Conservation (phyloP, 768 basidiomycete species). For the Agaricus sinodeliciosus region DNA sequence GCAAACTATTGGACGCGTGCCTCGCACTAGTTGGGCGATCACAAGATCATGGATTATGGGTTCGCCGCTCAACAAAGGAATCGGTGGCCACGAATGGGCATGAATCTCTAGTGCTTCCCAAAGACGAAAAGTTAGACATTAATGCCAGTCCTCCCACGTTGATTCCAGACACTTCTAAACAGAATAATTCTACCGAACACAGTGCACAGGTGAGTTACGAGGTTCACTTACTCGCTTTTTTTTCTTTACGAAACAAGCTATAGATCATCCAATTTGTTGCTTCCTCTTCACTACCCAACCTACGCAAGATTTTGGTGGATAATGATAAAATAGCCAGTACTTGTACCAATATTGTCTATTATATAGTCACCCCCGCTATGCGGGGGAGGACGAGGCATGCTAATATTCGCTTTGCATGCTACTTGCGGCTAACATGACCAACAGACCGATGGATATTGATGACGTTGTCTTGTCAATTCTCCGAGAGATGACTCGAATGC, state of each 20-base stretch:
- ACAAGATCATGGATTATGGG: constrained; percentile 74
- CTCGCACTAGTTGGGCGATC: constrained; percentile 68
- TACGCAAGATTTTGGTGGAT: constrained; percentile 78
- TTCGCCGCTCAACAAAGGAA: constrained; percentile 63
- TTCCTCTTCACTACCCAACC: constrained; percentile 57
- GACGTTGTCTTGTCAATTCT: constrained; percentile 58
- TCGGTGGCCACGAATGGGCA: constrained; percentile 55
- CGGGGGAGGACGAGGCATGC: constrained; percentile 68
- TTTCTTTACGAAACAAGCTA: constrained; percentile 8
- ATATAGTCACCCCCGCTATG: constrained; percentile 75
- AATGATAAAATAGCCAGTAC: constrained; percentile 75
- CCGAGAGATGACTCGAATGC: constrained; percentile 71
- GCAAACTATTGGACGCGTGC: constrained; percentile 78
- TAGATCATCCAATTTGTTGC: constrained; percentile 75
- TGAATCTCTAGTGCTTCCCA: constrained; percentile 55
- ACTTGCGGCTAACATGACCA: neutral
- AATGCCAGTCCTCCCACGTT: constrained; percentile 38
- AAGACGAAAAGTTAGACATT: constrained; percentile 52
- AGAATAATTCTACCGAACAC: constrained; percentile 32
- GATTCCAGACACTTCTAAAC: constrained; percentile 24
- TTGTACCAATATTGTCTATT: constrained; percentile 80
- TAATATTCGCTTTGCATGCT: neutral
- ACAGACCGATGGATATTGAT: constrained; percentile 76
- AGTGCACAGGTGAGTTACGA: constrained; percentile 35
- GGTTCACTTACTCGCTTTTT: neutral